Conservation (phyloP, 768 basidiomycete genomes). For the Mycena kentingensis region DNA sequence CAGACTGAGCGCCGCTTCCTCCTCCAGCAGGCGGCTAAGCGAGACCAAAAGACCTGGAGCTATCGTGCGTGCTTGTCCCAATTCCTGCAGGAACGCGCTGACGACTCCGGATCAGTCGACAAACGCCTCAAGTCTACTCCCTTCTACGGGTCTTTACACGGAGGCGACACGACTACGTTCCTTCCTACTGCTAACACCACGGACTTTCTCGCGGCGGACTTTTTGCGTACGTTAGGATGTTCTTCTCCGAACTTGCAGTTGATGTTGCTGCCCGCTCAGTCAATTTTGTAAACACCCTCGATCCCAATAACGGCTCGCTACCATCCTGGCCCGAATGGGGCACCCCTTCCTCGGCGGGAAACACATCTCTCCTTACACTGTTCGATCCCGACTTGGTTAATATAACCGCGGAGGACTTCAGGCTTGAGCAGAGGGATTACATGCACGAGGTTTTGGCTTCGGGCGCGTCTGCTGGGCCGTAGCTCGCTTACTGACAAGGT, state of each 20-base stretch:
- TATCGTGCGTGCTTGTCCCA: slow-evolving; percentile 24
- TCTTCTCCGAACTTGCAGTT: background rate
- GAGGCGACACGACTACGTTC: slow-evolving; percentile 11
- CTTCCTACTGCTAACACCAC: background rate
- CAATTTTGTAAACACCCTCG: slow-evolving; percentile 12
- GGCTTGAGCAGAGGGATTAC: too few relatives aligned
- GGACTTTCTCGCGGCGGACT: background rate
- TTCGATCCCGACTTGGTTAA: slow-evolving; percentile 1
- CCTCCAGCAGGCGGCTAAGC: slow-evolving; percentile 23
- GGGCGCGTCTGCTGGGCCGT: too few relatives aligned
- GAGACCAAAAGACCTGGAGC: slow-evolving; percentile 30
- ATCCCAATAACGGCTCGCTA: slow-evolving; percentile 3
- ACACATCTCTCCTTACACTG: background rate
- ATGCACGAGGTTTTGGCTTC: too few relatives aligned
- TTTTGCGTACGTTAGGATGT: background rate
- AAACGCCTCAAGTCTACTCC: slow-evolving; percentile 9
- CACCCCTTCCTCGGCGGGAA: background rate
- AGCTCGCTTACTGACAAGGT: too few relatives aligned
- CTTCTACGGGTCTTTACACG: slow-evolving; percentile 22
- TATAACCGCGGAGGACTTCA: slow-evolving; percentile 6
- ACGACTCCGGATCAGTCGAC: background rate
- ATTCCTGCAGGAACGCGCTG: too few relatives aligned
- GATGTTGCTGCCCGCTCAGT: background rate
- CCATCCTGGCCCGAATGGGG: slow-evolving; percentile 15
- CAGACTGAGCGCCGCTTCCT: slow-evolving; percentile 30